Base-by-base conservation (phyloP, 768 basidiomycete species). In the Kwoniella bestiolae region DNA sequence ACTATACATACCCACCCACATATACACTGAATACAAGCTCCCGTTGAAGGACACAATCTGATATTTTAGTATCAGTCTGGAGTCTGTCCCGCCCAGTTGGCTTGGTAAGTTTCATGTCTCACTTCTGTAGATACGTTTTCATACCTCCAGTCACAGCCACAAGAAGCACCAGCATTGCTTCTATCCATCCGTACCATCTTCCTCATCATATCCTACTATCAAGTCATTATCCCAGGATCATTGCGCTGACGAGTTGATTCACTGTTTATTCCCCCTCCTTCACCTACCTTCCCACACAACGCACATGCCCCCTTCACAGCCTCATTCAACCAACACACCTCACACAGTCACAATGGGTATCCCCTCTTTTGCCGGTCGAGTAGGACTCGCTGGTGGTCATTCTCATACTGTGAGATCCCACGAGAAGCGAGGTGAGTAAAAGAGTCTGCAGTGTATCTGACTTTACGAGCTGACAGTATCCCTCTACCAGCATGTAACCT, bases 401-500 rank as follows among this genome's bases (percentile, higher is more conserved):
- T 34, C 34, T 14, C 49, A 59, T 50, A 35, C 59, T 25, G 21
- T 41, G 29, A 31, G 70, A 14, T 51, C 29, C 21, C 62, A 56
- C 21, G 56, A 59, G 38, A 50, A 60, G 35, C 53, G 65, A 72
- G 64, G 67, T 68, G 31, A 60, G 63, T 63, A 3, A 18, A 5
- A 26, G 1, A 8, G 8, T 14, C 1, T 35, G 38, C 41, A 44
- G n/a, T 25, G n/a, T 9, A 25, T 41, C 25, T 63, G 26, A 6
- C 11, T 12, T 49, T 25, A 23, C 5, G 1, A 44, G 45, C 58
- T 60, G 58, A 60, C 58, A 46, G 14, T 18, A 44, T 34, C 7
- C 18, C n/a, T n/a, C n/a, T 18, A 2, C 16, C 66, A 79, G 77
- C 73, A 25, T 79, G 78, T 62, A 70, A 79, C 49, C 69, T 79